Evolutionary conservation across 441 rosid species (phyloP), one percentile per base, ranked within the genome.

Genomic region (Croton laevigatus): DNA sequence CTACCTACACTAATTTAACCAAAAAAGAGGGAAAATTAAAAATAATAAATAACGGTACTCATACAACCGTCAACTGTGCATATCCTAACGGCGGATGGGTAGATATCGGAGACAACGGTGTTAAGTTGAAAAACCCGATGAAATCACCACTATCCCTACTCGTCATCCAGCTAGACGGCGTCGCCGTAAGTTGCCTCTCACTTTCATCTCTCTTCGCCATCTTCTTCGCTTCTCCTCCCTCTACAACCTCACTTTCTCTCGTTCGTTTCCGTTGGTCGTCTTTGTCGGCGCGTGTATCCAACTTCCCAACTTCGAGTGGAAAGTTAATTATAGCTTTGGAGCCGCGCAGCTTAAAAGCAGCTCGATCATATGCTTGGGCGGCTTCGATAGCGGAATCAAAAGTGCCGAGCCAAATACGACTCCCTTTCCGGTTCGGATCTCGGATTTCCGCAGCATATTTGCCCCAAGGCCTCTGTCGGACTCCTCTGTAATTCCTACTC

Each of bases 391-490:
- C 90, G 4, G 89, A 83, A 40, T 87, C 86, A 70, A 84, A 94
- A 22, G 98, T 94, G 61, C 98, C 97, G 0, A 94, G 88, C 98
- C 98, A 94, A 59, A 90, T 73, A 5, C 98, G 82, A 5, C 89
- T 65, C 6, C 98, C 95, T 51, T 78, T 88, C 65, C 87, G 79
- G 78, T 61, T 86, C 14, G 97, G 97, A 76, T 94, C 98, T 20
- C 98, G 85, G 73, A 94, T 94, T 85, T 94, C 98, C 38, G 98
- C 95, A 1, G 97, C 97, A 80, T 79, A 94, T 77, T 94, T 94
- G n/a, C 98, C 98, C 98, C 98, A 94, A 48, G 98, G 97, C 77
- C 97, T 79, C 77, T 78, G 88, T 58, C 97, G 82, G 61, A 94
- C 97, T 13, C 98, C 98, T 81, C 98, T 84, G 81, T 90, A 91